Percentiles rank a stretch among this genome's conserved stretches.
These are phyloP conservation scores for Exophiala lecanii-corni DNA, from an alignment of 2,329 filamentous ascomycete genomes.

Conservation along the genomic window DNA sequence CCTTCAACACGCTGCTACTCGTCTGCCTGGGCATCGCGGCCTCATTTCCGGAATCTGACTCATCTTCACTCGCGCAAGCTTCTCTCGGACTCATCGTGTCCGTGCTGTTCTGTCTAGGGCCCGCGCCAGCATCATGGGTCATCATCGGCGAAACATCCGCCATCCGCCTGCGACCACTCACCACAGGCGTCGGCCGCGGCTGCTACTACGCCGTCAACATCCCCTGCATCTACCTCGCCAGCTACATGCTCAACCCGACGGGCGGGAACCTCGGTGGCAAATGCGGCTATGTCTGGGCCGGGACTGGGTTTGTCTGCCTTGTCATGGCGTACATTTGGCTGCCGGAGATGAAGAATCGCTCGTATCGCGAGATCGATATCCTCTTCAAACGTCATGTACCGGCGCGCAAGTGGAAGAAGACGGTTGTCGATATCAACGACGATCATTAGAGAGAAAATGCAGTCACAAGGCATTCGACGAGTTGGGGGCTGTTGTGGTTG, in stretches of 20 bases:
- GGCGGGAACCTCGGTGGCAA: conserved; percentile 47
- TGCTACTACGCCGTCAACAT: conserved; percentile 62
- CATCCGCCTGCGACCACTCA: conserved; percentile 60
- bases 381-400: conserved; percentile 51
- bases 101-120: conserved; percentile 59
- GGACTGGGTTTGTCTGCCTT: conserved; percentile 53
- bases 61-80: conserved; percentile 53
- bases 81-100: conserved; percentile 62
- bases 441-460: conserved; percentile 53
- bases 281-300: conserved; percentile 58
- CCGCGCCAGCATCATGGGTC: conserved; percentile 61
- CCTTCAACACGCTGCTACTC: conserved; percentile 51
- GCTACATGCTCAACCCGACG: conserved; percentile 38
- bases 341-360: conserved; percentile 55
- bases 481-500: too few species aligned
- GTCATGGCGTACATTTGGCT: conserved; percentile 46
- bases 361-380: conserved; percentile 60
- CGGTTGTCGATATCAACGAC: conserved; percentile 52
- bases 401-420: conserved; percentile 49
- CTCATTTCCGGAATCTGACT: conserved; percentile 41
- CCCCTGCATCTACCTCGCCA: conserved; percentile 59
- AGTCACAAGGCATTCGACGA: too few species aligned
- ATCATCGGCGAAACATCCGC: conserved; percentile 65
- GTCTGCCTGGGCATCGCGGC: conserved; percentile 57
- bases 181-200: conserved; percentile 60